phyloP scores from a whole-genome alignment of 2,329 filamentous ascomycete genomes.

The Thielaviopsis euricoi region DNA sequence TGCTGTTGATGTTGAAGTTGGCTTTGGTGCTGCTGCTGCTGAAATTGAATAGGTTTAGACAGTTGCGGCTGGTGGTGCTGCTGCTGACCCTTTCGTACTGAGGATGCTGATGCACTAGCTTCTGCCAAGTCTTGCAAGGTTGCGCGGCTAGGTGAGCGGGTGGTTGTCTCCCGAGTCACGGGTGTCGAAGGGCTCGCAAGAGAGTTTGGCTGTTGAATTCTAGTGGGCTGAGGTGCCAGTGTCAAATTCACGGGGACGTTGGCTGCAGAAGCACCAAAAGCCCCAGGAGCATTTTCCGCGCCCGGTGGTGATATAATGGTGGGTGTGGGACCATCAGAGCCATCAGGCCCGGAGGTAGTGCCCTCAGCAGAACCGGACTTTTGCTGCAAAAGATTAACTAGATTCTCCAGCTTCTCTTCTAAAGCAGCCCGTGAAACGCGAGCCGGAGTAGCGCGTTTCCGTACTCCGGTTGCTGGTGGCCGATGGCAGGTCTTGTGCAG shows the following conservation, averaged over 20 bases:
- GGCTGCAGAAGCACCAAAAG: background rate
- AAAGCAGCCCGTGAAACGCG: constrained; percentile 12
- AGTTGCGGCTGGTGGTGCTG: background rate
- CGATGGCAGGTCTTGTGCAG: constrained; percentile 24
- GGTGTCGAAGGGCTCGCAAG: background rate
- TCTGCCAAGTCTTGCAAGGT: constrained; percentile 10
- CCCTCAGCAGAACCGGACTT: background rate
- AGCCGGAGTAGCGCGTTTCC: constrained; percentile 1
- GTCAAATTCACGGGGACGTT: background rate
- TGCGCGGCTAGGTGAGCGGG: constrained; percentile 3
- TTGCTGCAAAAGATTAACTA: constrained; percentile 17
- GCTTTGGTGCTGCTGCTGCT: background rate
- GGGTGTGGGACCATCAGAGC: background rate
- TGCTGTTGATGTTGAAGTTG: background rate
- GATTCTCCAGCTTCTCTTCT: constrained; percentile 18
- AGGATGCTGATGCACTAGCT: constrained; percentile 8
- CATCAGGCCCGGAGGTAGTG: background rate
- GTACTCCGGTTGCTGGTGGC: constrained; percentile 6
- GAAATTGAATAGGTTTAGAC: background rate
- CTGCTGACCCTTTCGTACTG: background rate
- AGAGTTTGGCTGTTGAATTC: background rate
- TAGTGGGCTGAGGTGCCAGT: background rate
- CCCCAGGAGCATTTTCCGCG: background rate
- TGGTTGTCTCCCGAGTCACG: background rate
- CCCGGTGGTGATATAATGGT: background rate